Evolutionary conservation across 2,329 filamentous ascomycete species (phyloP).

Genomic region (Colletotrichum limetticola): DNA sequence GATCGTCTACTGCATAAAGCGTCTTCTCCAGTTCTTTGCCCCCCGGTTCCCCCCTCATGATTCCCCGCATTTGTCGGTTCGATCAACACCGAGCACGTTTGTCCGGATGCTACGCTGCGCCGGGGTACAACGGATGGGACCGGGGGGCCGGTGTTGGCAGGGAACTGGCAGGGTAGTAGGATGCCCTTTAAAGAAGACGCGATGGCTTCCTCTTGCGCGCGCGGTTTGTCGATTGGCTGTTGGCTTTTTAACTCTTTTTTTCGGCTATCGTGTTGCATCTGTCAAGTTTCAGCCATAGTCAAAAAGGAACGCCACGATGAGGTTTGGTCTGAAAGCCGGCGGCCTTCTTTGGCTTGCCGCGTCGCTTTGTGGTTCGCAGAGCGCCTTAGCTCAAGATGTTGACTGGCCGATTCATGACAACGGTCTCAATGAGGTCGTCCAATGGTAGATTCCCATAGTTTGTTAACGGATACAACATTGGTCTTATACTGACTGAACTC

Average conservation of each 20-base stretch:
- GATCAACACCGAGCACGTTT: slow-evolving; percentile 30
- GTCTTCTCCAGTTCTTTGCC: neutral
- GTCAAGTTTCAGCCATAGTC: neutral
- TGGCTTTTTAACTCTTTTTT: neutral
- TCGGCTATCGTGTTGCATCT: neutral
- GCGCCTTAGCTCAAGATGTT: slow-evolving; percentile 21
- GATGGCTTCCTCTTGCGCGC: slow-evolving; percentile 1
- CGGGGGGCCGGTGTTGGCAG: neutral
- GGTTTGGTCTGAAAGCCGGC: slow-evolving; percentile 22
- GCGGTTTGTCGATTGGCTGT: slow-evolving; percentile 14
- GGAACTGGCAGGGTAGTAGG: no score
- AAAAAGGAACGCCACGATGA: slow-evolving; percentile 3
- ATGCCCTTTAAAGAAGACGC: slow-evolving; percentile 14
- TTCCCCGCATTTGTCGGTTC: slow-evolving; percentile 33
- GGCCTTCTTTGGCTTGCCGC: slow-evolving; percentile 30
- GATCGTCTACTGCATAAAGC: slow-evolving; percentile 8
- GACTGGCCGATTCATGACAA: slow-evolving; percentile 45
- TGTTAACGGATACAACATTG: neutral
- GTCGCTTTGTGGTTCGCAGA: slow-evolving; percentile 16
- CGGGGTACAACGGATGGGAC: neutral
- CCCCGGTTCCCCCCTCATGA: slow-evolving; percentile 27
- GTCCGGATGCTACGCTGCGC: slow-evolving; percentile 26
- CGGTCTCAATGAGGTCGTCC: slow-evolving; percentile 45
- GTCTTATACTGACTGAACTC: neutral
- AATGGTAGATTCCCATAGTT: slow-evolving; percentile 40